Evolutionary conservation across 1,284 basidiomycete species (phyloP), one percentile per base, ranked within the genome.

Genomic region (Ustilago nuda): DNA sequence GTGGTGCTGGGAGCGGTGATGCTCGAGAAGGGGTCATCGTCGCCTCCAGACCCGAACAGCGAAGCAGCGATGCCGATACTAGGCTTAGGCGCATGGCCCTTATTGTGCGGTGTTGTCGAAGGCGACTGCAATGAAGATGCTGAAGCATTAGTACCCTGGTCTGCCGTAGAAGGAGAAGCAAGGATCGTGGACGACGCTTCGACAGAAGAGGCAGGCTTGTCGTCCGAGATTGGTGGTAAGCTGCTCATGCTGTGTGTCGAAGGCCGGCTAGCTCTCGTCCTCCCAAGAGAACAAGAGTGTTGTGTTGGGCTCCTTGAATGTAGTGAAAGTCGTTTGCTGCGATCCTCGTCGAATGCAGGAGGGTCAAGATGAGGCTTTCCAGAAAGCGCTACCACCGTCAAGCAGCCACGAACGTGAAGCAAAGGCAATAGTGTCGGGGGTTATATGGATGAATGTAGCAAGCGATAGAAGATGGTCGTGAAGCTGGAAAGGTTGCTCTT

Each of bases 61-160:
- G 68, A 74, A 13, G 81, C 80, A 45, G 81, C 81, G 23, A 81
- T 80, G 17, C 77, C 80, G 50, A 83, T 72, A 52, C 79, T 81
- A 3, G 68, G 79, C 60, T 79, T 66, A 27, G 73, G 65, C 23
- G 70, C 77, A 50, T 82, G 79, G 1, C 73, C 72, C 35, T 50
- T 57, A 30, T 65, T 76, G 50, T 64, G 56, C 12, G 43, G 52
- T 19, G 65, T 35, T 8, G 61, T 30, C 15, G 55, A 23, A 15
- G 61, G 55, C 6, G 41, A 36, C 15, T 60, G 56, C 1, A 61
- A 37, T 9, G 60, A 62, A 13, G 52, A 17, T 3, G 58, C 13
- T 8, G 71, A 7, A 43, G 35, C 39, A n/a, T 13, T 9, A 12
- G 23, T 46, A 5, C 62, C 64, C 19, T 51, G 27, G 8, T 56